A percentile compares a stretch with the other conserved stretches of the same genome.
These are phyloP conservation scores for Erysiphe pulchra DNA, from an alignment of 2,329 filamentous ascomycete genomes.

Conservation along the genomic window DNA sequence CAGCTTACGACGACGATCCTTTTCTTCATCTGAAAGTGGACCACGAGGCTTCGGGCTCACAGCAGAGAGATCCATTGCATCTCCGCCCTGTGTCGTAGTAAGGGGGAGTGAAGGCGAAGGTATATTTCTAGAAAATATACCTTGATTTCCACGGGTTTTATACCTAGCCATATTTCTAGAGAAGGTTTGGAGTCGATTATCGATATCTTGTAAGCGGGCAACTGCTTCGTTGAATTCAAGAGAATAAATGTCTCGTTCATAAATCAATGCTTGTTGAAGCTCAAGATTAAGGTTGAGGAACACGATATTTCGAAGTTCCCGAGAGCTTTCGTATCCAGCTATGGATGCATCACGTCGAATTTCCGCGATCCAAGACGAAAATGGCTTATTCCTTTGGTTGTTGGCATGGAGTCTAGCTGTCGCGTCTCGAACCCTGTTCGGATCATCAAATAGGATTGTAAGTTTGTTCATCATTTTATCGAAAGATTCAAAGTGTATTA, in stretches of 20 bases:
- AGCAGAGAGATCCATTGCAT: too few relatives aligned
- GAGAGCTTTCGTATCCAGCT: background rate
- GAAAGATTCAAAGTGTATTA: background rate
- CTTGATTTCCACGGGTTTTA: too few relatives aligned
- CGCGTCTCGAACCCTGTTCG: background rate
- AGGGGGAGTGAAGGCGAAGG: too few relatives aligned
- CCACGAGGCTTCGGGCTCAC: background rate
- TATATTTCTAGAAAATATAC: too few relatives aligned
- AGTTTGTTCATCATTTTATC: background rate
- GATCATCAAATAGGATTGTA: background rate
- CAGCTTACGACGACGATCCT: background rate
- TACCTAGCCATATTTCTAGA: too few relatives aligned
- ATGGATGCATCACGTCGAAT: background rate
- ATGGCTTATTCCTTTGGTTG: background rate
- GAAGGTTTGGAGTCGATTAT: background rate
- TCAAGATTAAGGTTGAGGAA: background rate
- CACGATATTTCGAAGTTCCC: background rate
- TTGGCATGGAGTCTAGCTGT: background rate
- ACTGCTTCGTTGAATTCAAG: background rate
- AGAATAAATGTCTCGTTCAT: background rate
- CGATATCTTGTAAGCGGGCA: background rate
- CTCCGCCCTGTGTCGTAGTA: too few relatives aligned
- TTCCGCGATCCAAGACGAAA: background rate
- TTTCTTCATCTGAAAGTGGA: background rate
- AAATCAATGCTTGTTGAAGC: background rate